phyloP scores from a whole-genome alignment of 2,329 filamentous ascomycete genomes.

The Phaeoacremonium minimum region DNA sequence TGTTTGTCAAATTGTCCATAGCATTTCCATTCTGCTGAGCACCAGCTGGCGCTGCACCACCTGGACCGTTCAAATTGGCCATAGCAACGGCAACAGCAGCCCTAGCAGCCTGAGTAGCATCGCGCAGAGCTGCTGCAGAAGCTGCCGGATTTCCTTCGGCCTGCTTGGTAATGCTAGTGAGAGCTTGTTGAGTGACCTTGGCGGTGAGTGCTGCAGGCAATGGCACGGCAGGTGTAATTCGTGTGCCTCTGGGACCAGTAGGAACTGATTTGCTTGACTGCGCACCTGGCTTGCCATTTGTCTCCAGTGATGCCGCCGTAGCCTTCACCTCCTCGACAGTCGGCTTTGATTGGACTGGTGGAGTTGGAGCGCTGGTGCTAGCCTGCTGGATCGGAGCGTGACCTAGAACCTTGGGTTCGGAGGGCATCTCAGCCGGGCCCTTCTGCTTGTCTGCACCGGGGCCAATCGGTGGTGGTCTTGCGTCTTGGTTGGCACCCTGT shows the following conservation, averaged over 20 bases:
- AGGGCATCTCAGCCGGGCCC: conserved; percentile 35
- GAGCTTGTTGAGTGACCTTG: conserved; percentile 19
- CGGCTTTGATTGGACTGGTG: conserved; percentile 66
- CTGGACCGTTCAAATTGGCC: conserved; percentile 57
- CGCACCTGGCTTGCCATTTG: conserved; percentile 23
- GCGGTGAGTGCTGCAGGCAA: conserved; percentile 42
- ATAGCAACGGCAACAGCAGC: conserved; percentile 78
- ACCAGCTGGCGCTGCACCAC: conserved; percentile 19
- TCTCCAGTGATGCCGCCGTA: conserved; percentile 46
- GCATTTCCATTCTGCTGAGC: conserved; percentile 35
- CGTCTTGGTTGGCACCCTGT: too few relatives aligned
- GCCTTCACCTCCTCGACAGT: conserved; percentile 48
- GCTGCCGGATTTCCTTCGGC: conserved; percentile 28
- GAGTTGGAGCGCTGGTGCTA: conserved; percentile 47
- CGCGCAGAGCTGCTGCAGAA: conserved; percentile 44
- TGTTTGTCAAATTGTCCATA: conserved; percentile 69
- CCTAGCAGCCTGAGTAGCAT: conserved; percentile 70
- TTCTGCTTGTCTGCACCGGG: conserved; percentile 43
- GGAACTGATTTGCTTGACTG: conserved; percentile 34
- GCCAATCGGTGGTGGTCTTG: conserved; percentile 48
- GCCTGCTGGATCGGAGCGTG: conserved; percentile 40
- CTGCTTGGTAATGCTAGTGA: conserved; percentile 29
- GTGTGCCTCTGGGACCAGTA: conserved; percentile 45
- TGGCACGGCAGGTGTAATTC: conserved; percentile 63
- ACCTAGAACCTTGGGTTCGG: conserved; percentile 48